Conservation (phyloP, 2,329 filamentous ascomycete genomes). For the Chaetomiaceae sp. region DNA sequence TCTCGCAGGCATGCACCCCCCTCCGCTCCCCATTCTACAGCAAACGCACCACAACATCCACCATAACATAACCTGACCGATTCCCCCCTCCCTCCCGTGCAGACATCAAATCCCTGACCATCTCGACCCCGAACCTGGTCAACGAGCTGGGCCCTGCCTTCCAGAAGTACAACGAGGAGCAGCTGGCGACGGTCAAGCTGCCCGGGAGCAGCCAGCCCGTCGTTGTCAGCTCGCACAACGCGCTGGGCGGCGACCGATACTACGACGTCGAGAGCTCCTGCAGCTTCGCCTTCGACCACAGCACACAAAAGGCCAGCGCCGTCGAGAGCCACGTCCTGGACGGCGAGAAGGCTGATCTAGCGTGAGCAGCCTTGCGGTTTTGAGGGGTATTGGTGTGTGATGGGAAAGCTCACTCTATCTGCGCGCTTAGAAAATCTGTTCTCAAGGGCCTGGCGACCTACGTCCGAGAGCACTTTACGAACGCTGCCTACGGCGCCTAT, state of each 20-base stretch:
- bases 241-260: constrained; percentile 74
- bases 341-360: constrained; percentile 68
- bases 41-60: not conserved
- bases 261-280: constrained; percentile 85
- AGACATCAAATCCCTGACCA: constrained; percentile 88
- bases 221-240: constrained; percentile 82
- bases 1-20: constrained; percentile 62
- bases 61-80: constrained; percentile 5
- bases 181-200: constrained; percentile 83
- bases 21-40: too few species aligned
- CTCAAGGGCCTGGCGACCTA: constrained; percentile 72
- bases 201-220: constrained; percentile 80
- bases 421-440: constrained; percentile 64
- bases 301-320: constrained; percentile 76
- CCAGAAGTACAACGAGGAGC: constrained; percentile 93
- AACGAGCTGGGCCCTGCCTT: constrained; percentile 76
- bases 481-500: constrained; percentile 75
- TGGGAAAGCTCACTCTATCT: constrained; percentile 1
- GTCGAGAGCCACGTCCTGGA: constrained; percentile 77
- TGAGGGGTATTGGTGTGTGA: not conserved
- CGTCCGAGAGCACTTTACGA: constrained; percentile 82
- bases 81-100: constrained; percentile 19
- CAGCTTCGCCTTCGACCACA: constrained; percentile 85
- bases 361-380: constrained; percentile 53
- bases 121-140: constrained; percentile 62